Conservation (phyloP, 371 early-diverging fungal species). For the Mortierella sp. region DNA sequence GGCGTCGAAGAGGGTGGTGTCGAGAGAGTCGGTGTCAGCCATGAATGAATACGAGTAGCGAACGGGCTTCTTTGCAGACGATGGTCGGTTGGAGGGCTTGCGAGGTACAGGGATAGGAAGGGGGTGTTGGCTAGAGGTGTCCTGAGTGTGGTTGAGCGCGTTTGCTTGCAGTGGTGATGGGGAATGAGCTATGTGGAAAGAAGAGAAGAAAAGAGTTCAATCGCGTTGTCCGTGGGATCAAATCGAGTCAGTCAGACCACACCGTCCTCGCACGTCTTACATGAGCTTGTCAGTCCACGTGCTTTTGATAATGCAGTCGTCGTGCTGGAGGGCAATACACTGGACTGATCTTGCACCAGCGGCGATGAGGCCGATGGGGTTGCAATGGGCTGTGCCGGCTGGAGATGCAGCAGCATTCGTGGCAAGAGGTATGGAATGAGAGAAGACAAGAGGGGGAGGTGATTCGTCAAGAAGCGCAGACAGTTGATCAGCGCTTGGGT, state of each 20-base stretch:
- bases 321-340: background rate
- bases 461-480: background rate
- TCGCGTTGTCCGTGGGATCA: background rate
- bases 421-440: background rate
- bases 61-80: conserved; percentile 20
- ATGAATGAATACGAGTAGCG: conserved; percentile 56
- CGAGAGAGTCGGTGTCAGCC: conserved; percentile 54
- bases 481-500: no score
- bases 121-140: conserved; percentile 3
- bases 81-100: background rate
- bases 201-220: background rate
- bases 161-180: conserved; percentile 4
- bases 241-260: background rate
- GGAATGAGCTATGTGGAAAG: background rate
- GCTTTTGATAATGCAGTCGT: conserved; percentile 4
- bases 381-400: background rate
- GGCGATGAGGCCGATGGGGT: background rate
- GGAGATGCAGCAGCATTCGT: conserved; percentile 20
- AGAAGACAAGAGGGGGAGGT: background rate
- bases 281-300: conserved; percentile 13
- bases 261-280: conserved; percentile 2
- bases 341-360: background rate
- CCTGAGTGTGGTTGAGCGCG: conserved; percentile 4
- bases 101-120: conserved; percentile 13
- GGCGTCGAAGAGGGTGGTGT: conserved; percentile 76